phyloP scores from a whole-genome alignment of 2,329 filamentous ascomycete species.

The Sporothrix humicola region DNA sequence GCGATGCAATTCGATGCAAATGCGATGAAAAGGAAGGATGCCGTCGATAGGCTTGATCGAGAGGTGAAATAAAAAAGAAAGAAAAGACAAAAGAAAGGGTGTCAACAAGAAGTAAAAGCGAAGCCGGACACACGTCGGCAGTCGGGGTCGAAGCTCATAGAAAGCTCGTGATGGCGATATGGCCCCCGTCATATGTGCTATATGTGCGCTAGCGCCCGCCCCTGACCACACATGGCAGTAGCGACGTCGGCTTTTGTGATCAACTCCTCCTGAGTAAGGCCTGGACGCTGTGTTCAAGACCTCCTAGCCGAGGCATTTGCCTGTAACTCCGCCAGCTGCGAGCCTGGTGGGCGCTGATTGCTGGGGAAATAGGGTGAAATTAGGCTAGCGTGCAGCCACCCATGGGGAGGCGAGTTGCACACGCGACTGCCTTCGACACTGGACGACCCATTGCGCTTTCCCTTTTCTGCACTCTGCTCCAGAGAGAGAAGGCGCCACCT shows the following conservation, averaged over 20 bases:
- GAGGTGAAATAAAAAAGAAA: neutral
- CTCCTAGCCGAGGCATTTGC: slow-evolving; percentile 32
- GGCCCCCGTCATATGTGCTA: neutral
- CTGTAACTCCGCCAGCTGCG: slow-evolving; percentile 15
- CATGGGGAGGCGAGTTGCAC: neutral
- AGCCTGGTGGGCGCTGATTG: neutral
- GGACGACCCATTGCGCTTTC: slow-evolving; percentile 14
- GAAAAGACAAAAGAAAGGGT: neutral
- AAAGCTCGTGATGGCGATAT: slow-evolving; percentile 34
- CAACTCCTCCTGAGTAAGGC: neutral
- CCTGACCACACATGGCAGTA: slow-evolving; percentile 20
- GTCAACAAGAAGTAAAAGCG: neutral
- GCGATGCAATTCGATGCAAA: neutral
- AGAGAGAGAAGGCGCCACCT: slow-evolving; percentile 27
- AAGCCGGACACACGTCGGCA: neutral
- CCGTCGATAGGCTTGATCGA: neutral
- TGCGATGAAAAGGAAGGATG: neutral
- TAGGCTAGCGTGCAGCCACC: neutral
- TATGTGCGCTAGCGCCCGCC: neutral
- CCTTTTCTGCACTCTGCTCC: neutral
- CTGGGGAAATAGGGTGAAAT: slow-evolving; percentile 19
- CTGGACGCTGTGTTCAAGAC: neutral
- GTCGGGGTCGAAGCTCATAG: slow-evolving; percentile 32
- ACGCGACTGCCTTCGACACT: slow-evolving; percentile 1
- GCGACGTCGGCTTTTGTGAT: slow-evolving; percentile 18